These are phyloP conservation scores for Phoma sp. DNA, from an alignment of 2,329 filamentous ascomycete species.

Conservation along the genomic window DNA sequence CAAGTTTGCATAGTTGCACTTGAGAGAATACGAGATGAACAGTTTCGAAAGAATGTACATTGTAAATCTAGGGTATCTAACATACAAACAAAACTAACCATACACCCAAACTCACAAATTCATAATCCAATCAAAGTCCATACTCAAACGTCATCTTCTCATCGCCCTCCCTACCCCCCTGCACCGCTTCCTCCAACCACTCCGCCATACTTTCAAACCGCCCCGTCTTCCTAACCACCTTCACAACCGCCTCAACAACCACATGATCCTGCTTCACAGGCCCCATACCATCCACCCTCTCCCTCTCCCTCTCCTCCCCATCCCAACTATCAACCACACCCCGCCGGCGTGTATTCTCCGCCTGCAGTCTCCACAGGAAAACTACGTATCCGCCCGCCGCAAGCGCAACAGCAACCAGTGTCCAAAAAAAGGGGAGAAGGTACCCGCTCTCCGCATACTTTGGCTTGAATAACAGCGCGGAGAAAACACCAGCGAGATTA, in stretches of 20 bases:
- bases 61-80: background rate
- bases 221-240: slow-evolving; percentile 11
- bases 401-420: slow-evolving; percentile 49
- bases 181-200: slow-evolving; percentile 46
- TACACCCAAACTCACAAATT: too few species aligned
- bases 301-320: slow-evolving; percentile 50
- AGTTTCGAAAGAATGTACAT: too few species aligned
- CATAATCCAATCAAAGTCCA: slow-evolving; percentile 32
- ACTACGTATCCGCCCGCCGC: slow-evolving; percentile 52
- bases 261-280: slow-evolving; percentile 38
- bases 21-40: too few species aligned
- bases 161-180: slow-evolving; percentile 51
- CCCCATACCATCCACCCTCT: slow-evolving; percentile 39
- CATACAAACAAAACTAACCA: too few species aligned
- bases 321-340: slow-evolving; percentile 45
- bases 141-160: slow-evolving; percentile 58
- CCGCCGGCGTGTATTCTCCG: slow-evolving; percentile 50
- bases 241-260: slow-evolving; percentile 22
- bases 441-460: slow-evolving; percentile 51
- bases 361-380: slow-evolving; percentile 47
- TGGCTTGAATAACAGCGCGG: slow-evolving; percentile 54
- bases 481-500: slow-evolving; percentile 57
- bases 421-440: slow-evolving; percentile 53
- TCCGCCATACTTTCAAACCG: slow-evolving; percentile 28
- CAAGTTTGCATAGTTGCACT: too few species aligned